Conservation (phyloP, 768 basidiomycete species). For the Pisolithus albus region DNA sequence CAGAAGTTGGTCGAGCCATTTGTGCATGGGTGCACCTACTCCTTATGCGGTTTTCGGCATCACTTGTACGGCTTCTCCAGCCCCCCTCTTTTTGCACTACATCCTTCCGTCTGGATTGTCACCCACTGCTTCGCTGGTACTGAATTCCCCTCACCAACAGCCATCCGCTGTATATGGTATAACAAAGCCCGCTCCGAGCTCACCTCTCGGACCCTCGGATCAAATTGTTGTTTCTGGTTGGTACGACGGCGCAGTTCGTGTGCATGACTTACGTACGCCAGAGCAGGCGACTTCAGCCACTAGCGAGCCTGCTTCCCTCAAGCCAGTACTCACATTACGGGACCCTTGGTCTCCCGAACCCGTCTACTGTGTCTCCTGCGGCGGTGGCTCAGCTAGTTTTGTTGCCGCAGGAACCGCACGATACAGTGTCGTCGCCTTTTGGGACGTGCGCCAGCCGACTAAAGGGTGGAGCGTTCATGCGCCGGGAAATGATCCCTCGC, state of each 20-base stretch:
- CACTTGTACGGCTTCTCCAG: slow-evolving; percentile 32
- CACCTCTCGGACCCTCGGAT: slow-evolving; percentile 64
- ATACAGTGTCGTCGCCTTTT: slow-evolving; percentile 73
- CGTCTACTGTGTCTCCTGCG: slow-evolving; percentile 69
- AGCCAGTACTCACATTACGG: slow-evolving; percentile 51
- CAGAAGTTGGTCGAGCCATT: slow-evolving; percentile 59
- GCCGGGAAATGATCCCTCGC: slow-evolving; percentile 72
- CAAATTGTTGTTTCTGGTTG: slow-evolving; percentile 73
- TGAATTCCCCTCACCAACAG: slow-evolving; percentile 33
- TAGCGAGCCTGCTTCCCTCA: slow-evolving; percentile 31
- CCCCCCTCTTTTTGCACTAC: slow-evolving; percentile 52
- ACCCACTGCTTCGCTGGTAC: slow-evolving; percentile 39
- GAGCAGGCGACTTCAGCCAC: slow-evolving; percentile 14
- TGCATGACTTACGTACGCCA: slow-evolving; percentile 65
- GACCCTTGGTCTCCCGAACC: slow-evolving; percentile 70
- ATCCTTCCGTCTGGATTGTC: slow-evolving; percentile 44
- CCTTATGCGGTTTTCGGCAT: slow-evolving; percentile 67
- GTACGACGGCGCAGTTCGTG: slow-evolving; percentile 69
- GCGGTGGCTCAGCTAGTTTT: slow-evolving; percentile 60
- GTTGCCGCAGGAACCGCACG: slow-evolving; percentile 73
- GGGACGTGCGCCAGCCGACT: slow-evolving; percentile 63
- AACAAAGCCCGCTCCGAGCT: slow-evolving; percentile 49
- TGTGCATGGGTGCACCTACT: slow-evolving; percentile 43
- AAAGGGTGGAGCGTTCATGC: slow-evolving; percentile 74
- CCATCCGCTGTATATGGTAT: slow-evolving; percentile 70